These are phyloP conservation scores for Lentinula lateritia DNA, from an alignment of 768 basidiomycete genomes.

Conservation along the genomic window DNA sequence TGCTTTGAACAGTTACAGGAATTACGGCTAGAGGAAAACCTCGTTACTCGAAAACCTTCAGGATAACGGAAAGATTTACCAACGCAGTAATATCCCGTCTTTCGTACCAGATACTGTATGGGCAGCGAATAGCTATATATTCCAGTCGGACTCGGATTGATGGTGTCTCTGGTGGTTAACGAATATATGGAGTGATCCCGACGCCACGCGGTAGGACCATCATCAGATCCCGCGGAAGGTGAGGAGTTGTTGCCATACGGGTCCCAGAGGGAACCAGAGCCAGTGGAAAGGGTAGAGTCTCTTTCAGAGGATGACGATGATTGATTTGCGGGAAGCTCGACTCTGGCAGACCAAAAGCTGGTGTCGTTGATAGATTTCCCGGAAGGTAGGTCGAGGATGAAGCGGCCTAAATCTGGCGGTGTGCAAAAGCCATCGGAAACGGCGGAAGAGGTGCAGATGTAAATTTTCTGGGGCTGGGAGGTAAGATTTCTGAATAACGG, in stretches of 20 bases:
- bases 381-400: slow-evolving; percentile 75
- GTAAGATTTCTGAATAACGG: slow-evolving; percentile 9
- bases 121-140: slow-evolving; percentile 58
- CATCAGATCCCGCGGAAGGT: slow-evolving; percentile 27
- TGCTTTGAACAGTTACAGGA: slow-evolving; percentile 75
- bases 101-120: slow-evolving; percentile 76
- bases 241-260: slow-evolving; percentile 34
- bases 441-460: slow-evolving; percentile 85
- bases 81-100: slow-evolving; percentile 95
- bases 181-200: slow-evolving; percentile 7
- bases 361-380: slow-evolving; percentile 63
- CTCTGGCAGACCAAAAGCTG: slow-evolving; percentile 82
- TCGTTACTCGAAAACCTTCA: not conserved
- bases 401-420: slow-evolving; percentile 70
- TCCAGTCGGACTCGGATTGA: slow-evolving; percentile 46
- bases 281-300: slow-evolving; percentile 4
- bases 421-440: slow-evolving; percentile 68
- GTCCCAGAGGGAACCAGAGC: slow-evolving; percentile 1
- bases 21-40: slow-evolving; percentile 55
- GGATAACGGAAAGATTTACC: slow-evolving; percentile 47
- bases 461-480: slow-evolving; percentile 70
- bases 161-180: slow-evolving; percentile 16
- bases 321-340: slow-evolving; percentile 49
- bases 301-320: not conserved
- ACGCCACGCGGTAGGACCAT: slow-evolving; percentile 41